A percentile compares a stretch with the other conserved stretches of the same genome.
These are phyloP conservation scores for Naganishia antarctica DNA, from an alignment of 768 basidiomycete species.

Conservation along the genomic window DNA sequence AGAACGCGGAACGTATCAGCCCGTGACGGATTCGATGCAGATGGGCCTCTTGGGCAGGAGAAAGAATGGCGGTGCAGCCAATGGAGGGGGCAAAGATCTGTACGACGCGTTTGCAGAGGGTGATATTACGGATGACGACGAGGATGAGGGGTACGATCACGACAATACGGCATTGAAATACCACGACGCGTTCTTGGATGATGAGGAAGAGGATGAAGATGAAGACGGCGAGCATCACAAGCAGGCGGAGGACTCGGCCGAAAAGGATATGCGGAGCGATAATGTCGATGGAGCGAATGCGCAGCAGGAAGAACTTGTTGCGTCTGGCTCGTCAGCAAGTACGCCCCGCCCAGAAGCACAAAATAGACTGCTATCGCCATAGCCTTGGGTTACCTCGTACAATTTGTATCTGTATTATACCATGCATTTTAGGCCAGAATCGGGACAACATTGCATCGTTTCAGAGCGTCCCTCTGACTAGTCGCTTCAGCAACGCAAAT, in stretches of 20 bases:
- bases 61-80: neutral
- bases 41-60: slow-evolving; percentile 64
- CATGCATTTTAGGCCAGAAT: neutral
- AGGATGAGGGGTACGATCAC: slow-evolving; percentile 53
- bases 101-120: slow-evolving; percentile 97
- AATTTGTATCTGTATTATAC: neutral
- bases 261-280: neutral
- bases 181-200: slow-evolving; percentile 77
- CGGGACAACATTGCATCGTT: neutral
- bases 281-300: no score
- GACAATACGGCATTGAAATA: slow-evolving; percentile 68
- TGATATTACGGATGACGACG: slow-evolving; percentile 59
- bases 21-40: slow-evolving; percentile 60
- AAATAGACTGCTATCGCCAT: slow-evolving; percentile 9
- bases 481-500: neutral
- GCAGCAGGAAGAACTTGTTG: neutral
- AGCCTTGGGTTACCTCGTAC: neutral
- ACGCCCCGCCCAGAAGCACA: slow-evolving; percentile 1
- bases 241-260: neutral
- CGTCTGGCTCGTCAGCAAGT: neutral
- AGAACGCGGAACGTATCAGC: slow-evolving; percentile 43
- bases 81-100: slow-evolving; percentile 65
- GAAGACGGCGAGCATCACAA: neutral
- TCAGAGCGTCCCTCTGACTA: slow-evolving; percentile 3
- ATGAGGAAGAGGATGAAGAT: slow-evolving; percentile 59